phyloP scores from a whole-genome alignment of 1,139 yeast genomes.

The Suhomyces coccinellae region DNA sequence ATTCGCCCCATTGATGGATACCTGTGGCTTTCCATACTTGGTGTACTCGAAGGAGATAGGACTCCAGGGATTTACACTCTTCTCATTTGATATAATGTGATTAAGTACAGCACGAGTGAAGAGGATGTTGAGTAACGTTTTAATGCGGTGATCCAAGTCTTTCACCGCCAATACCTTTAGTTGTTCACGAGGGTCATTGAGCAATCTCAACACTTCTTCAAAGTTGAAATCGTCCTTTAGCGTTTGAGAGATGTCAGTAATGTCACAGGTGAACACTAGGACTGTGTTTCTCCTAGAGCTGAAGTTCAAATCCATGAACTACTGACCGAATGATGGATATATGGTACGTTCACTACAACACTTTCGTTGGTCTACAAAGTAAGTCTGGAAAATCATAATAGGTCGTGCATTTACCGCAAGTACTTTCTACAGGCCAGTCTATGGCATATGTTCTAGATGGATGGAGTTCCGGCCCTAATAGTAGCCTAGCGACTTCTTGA shows the following conservation, averaged over 20 bases:
- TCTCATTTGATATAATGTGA: conserved; percentile 11
- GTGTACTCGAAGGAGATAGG: conserved; percentile 26
- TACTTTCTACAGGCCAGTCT: no score
- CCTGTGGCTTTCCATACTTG: conserved; percentile 40
- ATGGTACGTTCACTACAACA: no score
- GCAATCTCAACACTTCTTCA: conserved; percentile 34
- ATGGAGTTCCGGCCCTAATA: background rate
- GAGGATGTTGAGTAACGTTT: conserved; percentile 24
- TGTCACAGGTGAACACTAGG: conserved; percentile 20
- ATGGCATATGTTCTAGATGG: no score
- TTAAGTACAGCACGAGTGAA: conserved; percentile 31
- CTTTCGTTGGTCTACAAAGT: no score
- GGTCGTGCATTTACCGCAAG: conserved; percentile 2
- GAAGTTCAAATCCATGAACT: background rate
- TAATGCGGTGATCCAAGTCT: conserved; percentile 17
- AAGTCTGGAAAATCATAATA: background rate
- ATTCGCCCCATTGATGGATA: conserved; percentile 15
- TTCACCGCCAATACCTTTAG: conserved; percentile 32
- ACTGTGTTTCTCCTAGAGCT: background rate
- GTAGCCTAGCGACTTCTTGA: conserved; percentile 10
- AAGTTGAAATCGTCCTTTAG: conserved; percentile 38
- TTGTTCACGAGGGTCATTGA: conserved; percentile 40
- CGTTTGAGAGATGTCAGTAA: conserved; percentile 17
- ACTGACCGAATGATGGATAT: background rate
- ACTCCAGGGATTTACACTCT: conserved; percentile 15